Evolutionary conservation across 2,329 filamentous ascomycete genomes (phyloP).

Genomic region (Beauveria scarabaeidicola): DNA sequence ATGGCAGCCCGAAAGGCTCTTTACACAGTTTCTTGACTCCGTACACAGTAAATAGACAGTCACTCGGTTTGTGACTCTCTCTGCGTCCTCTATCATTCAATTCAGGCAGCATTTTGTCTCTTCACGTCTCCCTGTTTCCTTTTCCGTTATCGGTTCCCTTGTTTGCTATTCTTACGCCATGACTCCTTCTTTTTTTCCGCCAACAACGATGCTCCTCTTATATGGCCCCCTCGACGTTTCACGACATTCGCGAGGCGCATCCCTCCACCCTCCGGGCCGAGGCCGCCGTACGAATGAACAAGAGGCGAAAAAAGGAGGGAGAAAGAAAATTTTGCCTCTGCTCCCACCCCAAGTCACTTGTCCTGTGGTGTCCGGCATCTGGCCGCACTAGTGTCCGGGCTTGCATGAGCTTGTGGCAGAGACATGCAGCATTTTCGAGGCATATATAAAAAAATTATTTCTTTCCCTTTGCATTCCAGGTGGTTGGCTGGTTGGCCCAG

Average conservation of each 20-base stretch:
- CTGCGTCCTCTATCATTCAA: not conserved
- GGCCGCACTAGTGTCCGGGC: slow-evolving; percentile 8
- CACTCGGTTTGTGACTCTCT: not conserved
- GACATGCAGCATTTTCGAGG: slow-evolving; percentile 8
- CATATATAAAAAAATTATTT: not conserved
- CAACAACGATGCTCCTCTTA: not conserved
- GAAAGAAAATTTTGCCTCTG: not conserved
- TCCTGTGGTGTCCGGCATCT: not conserved
- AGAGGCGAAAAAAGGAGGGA: too few species aligned
- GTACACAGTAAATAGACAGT: too few species aligned
- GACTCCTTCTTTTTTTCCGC: not conserved
- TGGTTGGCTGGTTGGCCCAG: not conserved
- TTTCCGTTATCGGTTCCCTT: not conserved
- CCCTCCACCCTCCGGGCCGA: not conserved
- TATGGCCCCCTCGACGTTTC: not conserved
- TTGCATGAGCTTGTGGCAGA: slow-evolving; percentile 6
- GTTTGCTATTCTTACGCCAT: not conserved
- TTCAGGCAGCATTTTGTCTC: not conserved
- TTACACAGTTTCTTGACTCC: not conserved
- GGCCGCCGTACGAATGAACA: not conserved
- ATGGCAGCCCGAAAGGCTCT: not conserved
- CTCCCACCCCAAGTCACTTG: too few species aligned
- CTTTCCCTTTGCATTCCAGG: not conserved
- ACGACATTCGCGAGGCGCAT: not conserved
- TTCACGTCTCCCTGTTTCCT: not conserved